Conservation (phyloP, 2,329 filamentous ascomycete species). For the Aspergillus brunneoviolaceus region DNA sequence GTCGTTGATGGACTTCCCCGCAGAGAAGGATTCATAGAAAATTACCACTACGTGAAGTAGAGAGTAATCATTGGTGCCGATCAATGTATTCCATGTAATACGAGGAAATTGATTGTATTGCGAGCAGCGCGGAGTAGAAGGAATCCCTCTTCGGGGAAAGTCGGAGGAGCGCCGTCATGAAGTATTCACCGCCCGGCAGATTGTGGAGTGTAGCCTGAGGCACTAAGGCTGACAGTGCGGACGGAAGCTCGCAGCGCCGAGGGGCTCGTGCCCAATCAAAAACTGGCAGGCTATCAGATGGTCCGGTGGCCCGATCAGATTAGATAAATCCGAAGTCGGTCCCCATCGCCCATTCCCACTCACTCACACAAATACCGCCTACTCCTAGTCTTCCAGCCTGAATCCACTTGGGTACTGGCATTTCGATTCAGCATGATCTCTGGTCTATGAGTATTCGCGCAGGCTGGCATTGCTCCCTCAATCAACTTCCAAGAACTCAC, state of each 20-base stretch:
- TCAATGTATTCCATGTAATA: neutral
- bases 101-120: too few species aligned
- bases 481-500: neutral
- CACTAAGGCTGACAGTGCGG: neutral
- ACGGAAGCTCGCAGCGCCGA: neutral
- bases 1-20: neutral
- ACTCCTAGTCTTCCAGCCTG: too few species aligned
- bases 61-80: too few species aligned
- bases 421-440: too few species aligned
- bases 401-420: neutral
- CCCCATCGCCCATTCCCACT: neutral
- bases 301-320: conserved; percentile 3
- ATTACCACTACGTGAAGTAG: neutral
- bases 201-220: neutral
- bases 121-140: neutral
- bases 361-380: neutral
- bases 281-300: conserved; percentile 1
- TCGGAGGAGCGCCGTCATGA: neutral
- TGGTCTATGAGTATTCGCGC: too few species aligned
- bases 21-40: neutral
- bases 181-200: neutral
- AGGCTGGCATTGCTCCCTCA: too few species aligned
- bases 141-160: neutral
- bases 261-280: neutral
- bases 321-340: conserved; percentile 1